Evolutionary conservation across 148 eudicot species (phyloP).

Genomic region (Amaranthus cruentus): DNA sequence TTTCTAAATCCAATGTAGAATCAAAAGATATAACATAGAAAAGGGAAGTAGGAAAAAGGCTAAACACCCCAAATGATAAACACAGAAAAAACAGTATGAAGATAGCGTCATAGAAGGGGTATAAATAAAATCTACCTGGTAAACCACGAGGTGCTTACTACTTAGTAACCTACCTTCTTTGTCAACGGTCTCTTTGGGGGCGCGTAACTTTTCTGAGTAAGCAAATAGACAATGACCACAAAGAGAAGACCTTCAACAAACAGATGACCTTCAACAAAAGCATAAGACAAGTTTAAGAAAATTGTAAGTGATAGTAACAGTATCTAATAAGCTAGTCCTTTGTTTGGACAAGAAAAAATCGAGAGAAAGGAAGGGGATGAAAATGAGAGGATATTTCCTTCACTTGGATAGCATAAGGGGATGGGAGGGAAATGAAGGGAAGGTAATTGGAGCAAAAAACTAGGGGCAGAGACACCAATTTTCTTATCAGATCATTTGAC

Average conservation of each 20-base stretch:
- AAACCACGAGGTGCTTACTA: too few relatives aligned
- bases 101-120: not conserved
- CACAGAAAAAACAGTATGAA: too few relatives aligned
- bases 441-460: too few relatives aligned
- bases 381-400: too few relatives aligned
- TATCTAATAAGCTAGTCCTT: not conserved
- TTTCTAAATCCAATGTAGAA: not conserved
- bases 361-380: too few relatives aligned
- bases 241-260: conserved; percentile 89
- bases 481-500: too few relatives aligned
- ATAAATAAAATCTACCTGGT: too few relatives aligned
- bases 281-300: not conserved
- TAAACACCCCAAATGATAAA: not conserved
- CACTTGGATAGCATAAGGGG: too few relatives aligned
- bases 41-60: not conserved
- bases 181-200: conserved; percentile 94
- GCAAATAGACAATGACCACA: conserved; percentile 68
- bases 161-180: conserved; percentile 48
- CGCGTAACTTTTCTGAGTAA: conserved; percentile 89
- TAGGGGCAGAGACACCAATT: too few relatives aligned
- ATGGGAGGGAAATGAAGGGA: too few relatives aligned
- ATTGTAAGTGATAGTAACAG: not conserved
- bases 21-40: not conserved
- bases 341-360: too few relatives aligned
- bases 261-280: conserved; percentile 67